phyloP scores from a whole-genome alignment of 129 eudicot species.

The Smallanthus sonchifolius region DNA sequence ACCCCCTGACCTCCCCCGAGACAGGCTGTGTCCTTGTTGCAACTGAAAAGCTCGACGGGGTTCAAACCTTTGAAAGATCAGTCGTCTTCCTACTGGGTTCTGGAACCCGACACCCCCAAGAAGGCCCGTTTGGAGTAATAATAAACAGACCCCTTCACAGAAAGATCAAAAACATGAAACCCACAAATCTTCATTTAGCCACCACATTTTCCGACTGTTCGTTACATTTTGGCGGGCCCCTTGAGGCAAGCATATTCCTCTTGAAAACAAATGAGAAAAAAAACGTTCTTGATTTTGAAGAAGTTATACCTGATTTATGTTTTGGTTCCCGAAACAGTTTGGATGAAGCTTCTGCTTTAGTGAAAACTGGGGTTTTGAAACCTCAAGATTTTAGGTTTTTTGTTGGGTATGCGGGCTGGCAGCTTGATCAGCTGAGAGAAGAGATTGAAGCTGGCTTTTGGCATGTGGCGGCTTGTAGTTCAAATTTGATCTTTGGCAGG shows the following conservation, averaged over 20 bases:
- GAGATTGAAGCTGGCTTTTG: constrained; percentile 74
- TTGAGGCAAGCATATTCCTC: constrained; percentile 78
- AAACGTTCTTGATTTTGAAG: constrained; percentile 51
- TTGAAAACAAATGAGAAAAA: constrained; percentile 42
- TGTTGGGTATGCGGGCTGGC: constrained; percentile 94
- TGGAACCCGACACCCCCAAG: constrained; percentile 77
- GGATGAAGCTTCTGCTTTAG: constrained; percentile 71
- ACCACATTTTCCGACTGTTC: constrained; percentile 78
- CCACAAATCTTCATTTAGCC: constrained; percentile 63
- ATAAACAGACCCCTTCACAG: constrained; percentile 77
- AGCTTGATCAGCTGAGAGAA: constrained; percentile 68
- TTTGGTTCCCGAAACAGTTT: constrained; percentile 72
- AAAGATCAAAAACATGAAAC: constrained; percentile 81
- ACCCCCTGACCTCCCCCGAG: constrained; percentile 81
- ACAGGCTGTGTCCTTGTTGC: constrained; percentile 91
- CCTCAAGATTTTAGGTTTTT: constrained; percentile 82
- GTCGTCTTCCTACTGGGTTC: constrained; percentile 83
- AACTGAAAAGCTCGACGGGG: constrained; percentile 88
- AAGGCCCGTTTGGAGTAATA: constrained; percentile 78
- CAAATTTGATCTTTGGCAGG: constrained; percentile 53
- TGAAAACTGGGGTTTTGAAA: constrained; percentile 60
- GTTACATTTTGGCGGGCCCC: constrained; percentile 93
- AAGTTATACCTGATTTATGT: constrained; percentile 59
- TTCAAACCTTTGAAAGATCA: constrained; percentile 72
- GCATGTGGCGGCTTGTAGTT: constrained; percentile 89